Evolutionary conservation across 176 grass and related monocot genomes (phyloP), one percentile per base, ranked within the genome.

Genomic region (Metroxylon sagu): DNA sequence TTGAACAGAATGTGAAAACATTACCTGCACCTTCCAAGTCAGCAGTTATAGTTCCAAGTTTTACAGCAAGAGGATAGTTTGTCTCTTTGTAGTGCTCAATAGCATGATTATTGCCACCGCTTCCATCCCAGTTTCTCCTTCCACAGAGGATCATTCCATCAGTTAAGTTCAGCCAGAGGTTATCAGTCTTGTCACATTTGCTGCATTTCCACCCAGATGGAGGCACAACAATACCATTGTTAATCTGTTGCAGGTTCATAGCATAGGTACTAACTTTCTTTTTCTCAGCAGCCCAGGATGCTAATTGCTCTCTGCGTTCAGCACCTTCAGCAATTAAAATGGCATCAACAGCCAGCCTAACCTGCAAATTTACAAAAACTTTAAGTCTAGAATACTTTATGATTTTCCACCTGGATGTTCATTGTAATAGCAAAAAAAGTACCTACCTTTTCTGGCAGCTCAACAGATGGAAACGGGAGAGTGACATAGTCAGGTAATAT

Each of bases 141-240:
- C 93, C 93, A 50, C 87, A 98, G 39, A 98, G 67, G 67, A 92
- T 85, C 69, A 54, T 89, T 57, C 93, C 93, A 85, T 98, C 93
- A 31, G 88, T 92, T 77, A 98, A 75, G 72, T 98, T 98, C 77
- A 98, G 69, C 93, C 93, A 98, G 21, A 98, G 87, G 78, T 98
- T 98, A 60, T 92, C 93, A 28, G 76, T 88, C 77, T 98, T 98
- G 64, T 98, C 84, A 16, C 87, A 98, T 71, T 92, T 98, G 81
- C 81, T 64, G 71, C 93, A 98, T 71, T 89, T 92, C 93, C 93
- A 98, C 58, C 93, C 88, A 49, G 79, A 79, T 75, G 88, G 88
- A 58, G 87, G 82, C 49, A 98, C 84, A 74, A 81, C 6, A 70
- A 98, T 84, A 66, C 93, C 88, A 61, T 83, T 98, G 14, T 83